Conservation (phyloP, 768 basidiomycete species). For the Pisolithus sp. region DNA sequence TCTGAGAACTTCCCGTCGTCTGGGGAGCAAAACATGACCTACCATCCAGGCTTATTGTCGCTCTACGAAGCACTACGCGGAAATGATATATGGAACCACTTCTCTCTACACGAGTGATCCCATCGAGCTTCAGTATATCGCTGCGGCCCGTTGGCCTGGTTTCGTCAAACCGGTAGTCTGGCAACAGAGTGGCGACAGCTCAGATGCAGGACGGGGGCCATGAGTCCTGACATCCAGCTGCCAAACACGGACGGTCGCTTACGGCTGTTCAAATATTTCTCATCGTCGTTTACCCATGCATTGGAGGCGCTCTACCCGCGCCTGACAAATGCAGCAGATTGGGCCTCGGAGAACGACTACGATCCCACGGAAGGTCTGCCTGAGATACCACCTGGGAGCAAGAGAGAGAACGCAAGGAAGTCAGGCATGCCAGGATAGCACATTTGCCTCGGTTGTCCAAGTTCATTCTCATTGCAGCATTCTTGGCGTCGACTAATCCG, state of each 20-base stretch:
- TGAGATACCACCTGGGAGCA: constrained; percentile 1
- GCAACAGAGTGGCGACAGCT: constrained; percentile 28
- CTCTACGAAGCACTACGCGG: constrained; percentile 62
- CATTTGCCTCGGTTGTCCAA: constrained; percentile 62
- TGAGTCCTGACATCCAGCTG: constrained; percentile 24
- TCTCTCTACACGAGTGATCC: constrained; percentile 61
- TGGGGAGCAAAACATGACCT: constrained; percentile 24
- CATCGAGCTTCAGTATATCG: constrained; percentile 66
- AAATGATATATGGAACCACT: constrained; percentile 54
- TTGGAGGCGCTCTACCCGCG: constrained; percentile 67
- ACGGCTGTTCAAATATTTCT: constrained; percentile 59
- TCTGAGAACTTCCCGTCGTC: constrained; percentile 4
- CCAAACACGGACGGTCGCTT: constrained; percentile 58
- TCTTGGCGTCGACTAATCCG: constrained; percentile 82
- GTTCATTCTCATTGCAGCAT: constrained; percentile 71
- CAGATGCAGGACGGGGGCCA: constrained; percentile 18
- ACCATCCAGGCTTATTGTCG: constrained; percentile 48
- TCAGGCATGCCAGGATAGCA: constrained; percentile 17
- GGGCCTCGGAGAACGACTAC: constrained; percentile 50
- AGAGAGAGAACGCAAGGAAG: constrained; percentile 3
- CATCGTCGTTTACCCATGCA: constrained; percentile 52
- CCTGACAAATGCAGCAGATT: constrained; percentile 53
- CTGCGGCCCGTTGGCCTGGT: constrained; percentile 75
- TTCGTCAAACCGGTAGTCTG: constrained; percentile 66
- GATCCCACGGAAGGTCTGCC: constrained; percentile 13